Conservation (phyloP, 2,329 filamentous ascomycete genomes). For the Botrytis pseudocinerea region DNA sequence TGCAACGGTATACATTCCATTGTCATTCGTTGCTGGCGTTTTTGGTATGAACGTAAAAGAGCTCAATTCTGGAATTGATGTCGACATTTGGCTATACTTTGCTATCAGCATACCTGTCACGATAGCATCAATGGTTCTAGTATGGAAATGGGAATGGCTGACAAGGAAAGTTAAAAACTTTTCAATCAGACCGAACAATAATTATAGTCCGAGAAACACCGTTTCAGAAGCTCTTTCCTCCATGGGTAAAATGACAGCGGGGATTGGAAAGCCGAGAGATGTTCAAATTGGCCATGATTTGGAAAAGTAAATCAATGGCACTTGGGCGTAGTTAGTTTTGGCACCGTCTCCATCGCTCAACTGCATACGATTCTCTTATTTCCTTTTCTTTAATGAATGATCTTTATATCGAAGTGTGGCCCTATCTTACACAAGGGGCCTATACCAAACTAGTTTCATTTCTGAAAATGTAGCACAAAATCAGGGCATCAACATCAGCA, state of each 20-base stretch:
- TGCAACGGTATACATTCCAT: not conserved
- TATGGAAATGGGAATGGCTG: not conserved
- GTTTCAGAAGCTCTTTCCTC: not conserved
- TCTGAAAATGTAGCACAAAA: no score
- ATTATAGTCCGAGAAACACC: not conserved
- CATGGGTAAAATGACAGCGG: not conserved
- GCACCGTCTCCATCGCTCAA: rapidly evolving
- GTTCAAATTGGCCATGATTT: not conserved
- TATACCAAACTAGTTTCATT: no score
- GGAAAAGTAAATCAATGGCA: not conserved
- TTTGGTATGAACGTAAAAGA: slow-evolving; percentile 3
- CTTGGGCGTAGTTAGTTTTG: not conserved
- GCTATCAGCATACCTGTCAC: not conserved
- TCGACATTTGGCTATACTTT: not conserved
- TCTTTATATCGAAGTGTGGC: not conserved
- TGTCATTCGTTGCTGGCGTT: slow-evolving; percentile 1
- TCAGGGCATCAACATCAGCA: no score
- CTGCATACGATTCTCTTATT: not conserved
- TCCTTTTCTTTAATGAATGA: not conserved
- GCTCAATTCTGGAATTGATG: not conserved
- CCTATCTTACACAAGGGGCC: not conserved
- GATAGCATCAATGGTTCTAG: not conserved
- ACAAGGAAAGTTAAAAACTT: not conserved
- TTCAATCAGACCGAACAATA: not conserved
- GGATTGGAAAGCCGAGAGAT: not conserved